phyloP scores from a whole-genome alignment of 768 basidiomycete genomes.

The Lactifluus pinguis region DNA sequence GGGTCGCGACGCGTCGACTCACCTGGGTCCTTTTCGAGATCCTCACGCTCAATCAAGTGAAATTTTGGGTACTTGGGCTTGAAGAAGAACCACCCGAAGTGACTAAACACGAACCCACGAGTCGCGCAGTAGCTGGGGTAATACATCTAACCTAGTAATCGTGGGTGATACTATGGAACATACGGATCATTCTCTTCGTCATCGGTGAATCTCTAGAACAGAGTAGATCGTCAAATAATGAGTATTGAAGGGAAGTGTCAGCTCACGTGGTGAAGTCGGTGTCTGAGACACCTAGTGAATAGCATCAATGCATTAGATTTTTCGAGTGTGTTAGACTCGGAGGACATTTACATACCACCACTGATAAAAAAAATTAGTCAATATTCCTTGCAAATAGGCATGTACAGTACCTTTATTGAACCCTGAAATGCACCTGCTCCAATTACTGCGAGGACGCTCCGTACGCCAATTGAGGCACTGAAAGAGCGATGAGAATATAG shows the following conservation, averaged over 20 bases:
- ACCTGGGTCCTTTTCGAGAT: slow-evolving; percentile 65
- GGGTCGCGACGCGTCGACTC: slow-evolving; percentile 17
- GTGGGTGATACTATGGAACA: slow-evolving; percentile 19
- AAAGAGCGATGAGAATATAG: slow-evolving; percentile 73
- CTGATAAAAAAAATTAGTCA: background rate
- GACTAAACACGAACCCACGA: slow-evolving; percentile 62
- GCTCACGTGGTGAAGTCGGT: slow-evolving; percentile 65
- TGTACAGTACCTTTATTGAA: slow-evolving; percentile 51
- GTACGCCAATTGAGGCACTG: slow-evolving; percentile 44
- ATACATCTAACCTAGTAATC: background rate
- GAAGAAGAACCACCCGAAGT: slow-evolving; percentile 83
- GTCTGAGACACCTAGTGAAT: slow-evolving; percentile 56
- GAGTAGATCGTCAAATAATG: background rate
- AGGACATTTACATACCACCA: slow-evolving; percentile 16
- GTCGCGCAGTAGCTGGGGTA: slow-evolving; percentile 58
- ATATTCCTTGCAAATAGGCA: background rate
- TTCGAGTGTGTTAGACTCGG: background rate
- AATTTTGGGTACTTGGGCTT: slow-evolving; percentile 59
- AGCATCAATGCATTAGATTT: slow-evolving; percentile 40
- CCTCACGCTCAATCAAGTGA: slow-evolving; percentile 53
- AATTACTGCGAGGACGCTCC: slow-evolving; percentile 50
- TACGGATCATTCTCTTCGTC: slow-evolving; percentile 62
- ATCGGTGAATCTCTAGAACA: slow-evolving; percentile 53
- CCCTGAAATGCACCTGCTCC: slow-evolving; percentile 74
- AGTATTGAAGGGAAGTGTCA: background rate